A percentile compares a stretch with the other conserved stretches of the same genome.
phyloP scores from a whole-genome alignment of 371 early-diverging fungal species.

The Choanephora cucurbitarum region DNA sequence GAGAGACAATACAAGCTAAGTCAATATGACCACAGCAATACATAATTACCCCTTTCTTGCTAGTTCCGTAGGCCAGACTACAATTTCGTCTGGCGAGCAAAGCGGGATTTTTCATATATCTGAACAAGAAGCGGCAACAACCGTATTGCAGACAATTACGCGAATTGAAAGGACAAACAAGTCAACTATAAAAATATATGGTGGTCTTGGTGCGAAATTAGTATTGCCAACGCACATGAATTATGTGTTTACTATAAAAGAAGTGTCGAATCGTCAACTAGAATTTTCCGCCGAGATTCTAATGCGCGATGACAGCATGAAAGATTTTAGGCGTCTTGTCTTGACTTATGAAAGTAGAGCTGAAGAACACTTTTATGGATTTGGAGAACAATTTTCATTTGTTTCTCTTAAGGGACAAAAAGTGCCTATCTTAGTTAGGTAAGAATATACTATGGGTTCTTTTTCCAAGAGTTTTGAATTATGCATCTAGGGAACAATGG shows the following conservation, averaged over 20 bases:
- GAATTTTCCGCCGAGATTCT: constrained; percentile 31
- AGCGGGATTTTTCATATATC: constrained; percentile 31
- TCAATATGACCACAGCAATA: constrained; percentile 24
- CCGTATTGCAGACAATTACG: constrained; percentile 45
- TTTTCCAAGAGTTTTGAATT: background rate
- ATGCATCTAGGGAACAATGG: constrained; percentile 36
- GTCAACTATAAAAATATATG: constrained; percentile 22
- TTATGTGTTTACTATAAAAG: constrained; percentile 33
- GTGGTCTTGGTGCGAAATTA: constrained; percentile 40
- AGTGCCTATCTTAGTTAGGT: constrained; percentile 47
- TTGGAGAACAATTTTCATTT: constrained; percentile 50
- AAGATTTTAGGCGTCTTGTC: constrained; percentile 28
- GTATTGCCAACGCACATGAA: constrained; percentile 34
- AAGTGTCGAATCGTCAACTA: constrained; percentile 32
- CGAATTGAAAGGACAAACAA: constrained; percentile 23
- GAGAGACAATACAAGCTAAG: constrained; percentile 12
- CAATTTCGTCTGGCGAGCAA: constrained; percentile 20
- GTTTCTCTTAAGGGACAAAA: constrained; percentile 49
- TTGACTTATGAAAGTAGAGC: constrained; percentile 31
- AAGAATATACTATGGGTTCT: constrained; percentile 1
- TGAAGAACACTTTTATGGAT: constrained; percentile 52
- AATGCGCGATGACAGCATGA: constrained; percentile 31
- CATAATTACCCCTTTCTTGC: constrained; percentile 44
- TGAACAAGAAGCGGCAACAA: constrained; percentile 34
- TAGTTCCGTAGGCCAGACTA: constrained; percentile 34